Percentiles rank a stretch among this genome's conserved stretches.
These are phyloP conservation scores for Besnoitia besnoiti DNA, from an alignment of 169 alveolate species.

Conservation along the genomic window DNA sequence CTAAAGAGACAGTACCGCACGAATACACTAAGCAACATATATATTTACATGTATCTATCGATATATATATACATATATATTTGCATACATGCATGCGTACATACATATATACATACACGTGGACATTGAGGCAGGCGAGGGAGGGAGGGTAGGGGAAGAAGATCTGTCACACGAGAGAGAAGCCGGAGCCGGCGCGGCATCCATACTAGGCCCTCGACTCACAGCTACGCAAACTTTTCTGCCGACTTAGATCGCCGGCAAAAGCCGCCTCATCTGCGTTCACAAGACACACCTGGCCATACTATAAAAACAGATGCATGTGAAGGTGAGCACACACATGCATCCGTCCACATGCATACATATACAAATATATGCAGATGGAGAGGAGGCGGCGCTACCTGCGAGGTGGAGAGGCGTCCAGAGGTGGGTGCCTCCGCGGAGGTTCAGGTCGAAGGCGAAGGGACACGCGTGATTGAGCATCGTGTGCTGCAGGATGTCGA, in stretches of 20 bases:
- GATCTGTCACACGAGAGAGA: no score
- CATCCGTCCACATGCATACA: neutral
- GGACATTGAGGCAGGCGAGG: neutral
- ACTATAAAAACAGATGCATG: no score
- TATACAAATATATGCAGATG: neutral
- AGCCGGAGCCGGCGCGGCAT: no score
- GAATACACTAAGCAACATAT: neutral
- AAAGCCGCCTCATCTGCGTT: no score
- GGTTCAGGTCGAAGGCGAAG: constrained; percentile 26
- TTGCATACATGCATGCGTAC: neutral
- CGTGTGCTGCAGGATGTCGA: neutral
- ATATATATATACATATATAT: constrained; percentile 4
- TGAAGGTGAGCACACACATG: neutral
- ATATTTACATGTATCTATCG: neutral
- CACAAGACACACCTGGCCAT: no score
- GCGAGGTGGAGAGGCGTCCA: constrained; percentile 56
- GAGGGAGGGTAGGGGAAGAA: no score
- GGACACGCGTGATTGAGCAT: neutral
- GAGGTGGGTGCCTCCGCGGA: constrained; percentile 25
- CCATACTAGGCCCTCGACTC: no score
- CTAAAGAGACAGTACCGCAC: neutral
- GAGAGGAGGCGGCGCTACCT: neutral
- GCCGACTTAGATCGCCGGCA: no score
- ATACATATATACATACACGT: neutral
- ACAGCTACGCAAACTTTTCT: no score